Conservation (phyloP, 2,329 filamentous ascomycete species). For the Apiospora hydei region DNA sequence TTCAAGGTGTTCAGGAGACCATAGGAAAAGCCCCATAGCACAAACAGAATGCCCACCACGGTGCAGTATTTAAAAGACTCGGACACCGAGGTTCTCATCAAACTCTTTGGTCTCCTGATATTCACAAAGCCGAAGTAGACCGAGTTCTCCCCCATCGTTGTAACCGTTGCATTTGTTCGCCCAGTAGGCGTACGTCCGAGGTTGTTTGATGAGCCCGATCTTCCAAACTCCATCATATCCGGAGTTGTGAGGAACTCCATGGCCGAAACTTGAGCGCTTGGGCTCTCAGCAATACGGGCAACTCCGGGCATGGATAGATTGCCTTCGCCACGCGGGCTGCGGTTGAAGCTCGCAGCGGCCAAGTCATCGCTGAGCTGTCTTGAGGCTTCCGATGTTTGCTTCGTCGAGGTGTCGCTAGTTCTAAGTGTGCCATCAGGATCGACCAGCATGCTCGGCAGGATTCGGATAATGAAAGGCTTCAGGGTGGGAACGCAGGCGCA, state of each 20-base stretch:
- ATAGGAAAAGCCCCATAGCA: conserved; percentile 91
- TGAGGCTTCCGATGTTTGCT: conserved; percentile 35
- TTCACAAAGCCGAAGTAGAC: conserved; percentile 82
- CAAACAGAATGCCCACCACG: conserved; percentile 81
- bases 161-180: conserved; percentile 45
- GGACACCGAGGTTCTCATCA: conserved; percentile 67
- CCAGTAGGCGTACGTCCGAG: conserved; percentile 38
- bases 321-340: conserved; percentile 26
- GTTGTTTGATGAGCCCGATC: conserved; percentile 27
- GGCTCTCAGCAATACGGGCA: conserved; percentile 31
- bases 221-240: conserved; percentile 34
- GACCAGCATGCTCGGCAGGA: conserved; percentile 64
- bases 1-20: conserved; percentile 86
- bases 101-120: conserved; percentile 72
- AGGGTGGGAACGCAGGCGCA: conserved; percentile 92
- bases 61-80: conserved; percentile 77
- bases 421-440: conserved; percentile 55
- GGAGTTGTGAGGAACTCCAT: conserved; percentile 58
- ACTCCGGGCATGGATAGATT: conserved; percentile 29
- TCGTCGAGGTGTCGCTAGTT: conserved; percentile 40
- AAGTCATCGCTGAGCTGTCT: conserved; percentile 36
- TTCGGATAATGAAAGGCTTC: conserved; percentile 79
- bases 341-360: conserved; percentile 22
- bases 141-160: conserved; percentile 49
- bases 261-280: conserved; percentile 43